Conservation (phyloP, 1,284 basidiomycete genomes). For the Laetiporus sulphureus region DNA sequence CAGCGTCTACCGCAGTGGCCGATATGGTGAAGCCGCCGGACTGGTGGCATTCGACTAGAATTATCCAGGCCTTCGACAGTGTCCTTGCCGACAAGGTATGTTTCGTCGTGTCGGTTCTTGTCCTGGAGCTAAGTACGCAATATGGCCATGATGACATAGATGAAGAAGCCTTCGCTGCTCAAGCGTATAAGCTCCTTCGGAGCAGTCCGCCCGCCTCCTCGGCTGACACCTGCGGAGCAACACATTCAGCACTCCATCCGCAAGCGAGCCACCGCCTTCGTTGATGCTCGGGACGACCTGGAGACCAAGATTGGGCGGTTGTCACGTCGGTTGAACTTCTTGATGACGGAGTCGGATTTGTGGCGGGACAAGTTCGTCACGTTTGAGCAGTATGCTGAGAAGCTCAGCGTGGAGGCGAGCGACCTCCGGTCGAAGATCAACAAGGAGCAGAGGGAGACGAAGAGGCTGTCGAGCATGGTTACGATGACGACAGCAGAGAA, state of each 20-base stretch:
- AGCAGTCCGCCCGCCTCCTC: slow-evolving; percentile 61
- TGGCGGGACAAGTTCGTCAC: slow-evolving; percentile 91
- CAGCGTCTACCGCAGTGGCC: slow-evolving; percentile 72
- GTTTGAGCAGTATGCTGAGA: slow-evolving; percentile 90
- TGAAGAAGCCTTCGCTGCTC: slow-evolving; percentile 84
- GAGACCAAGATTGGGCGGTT: slow-evolving; percentile 86
- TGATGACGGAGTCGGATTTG: slow-evolving; percentile 85
- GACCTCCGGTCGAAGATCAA: slow-evolving; percentile 79
- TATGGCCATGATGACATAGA: slow-evolving; percentile 46
- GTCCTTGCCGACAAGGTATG: slow-evolving; percentile 81
- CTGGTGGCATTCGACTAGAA: slow-evolving; percentile 89
- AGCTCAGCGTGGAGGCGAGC: slow-evolving; percentile 76
- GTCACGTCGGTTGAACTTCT: slow-evolving; percentile 78
- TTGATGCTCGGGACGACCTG: slow-evolving; percentile 86
- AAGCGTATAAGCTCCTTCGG: slow-evolving; percentile 81
- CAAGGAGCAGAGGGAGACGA: slow-evolving; percentile 83
- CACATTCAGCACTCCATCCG: slow-evolving; percentile 81
- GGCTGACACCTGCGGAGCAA: slow-evolving; percentile 74
- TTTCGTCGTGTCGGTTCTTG: not conserved
- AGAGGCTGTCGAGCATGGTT: slow-evolving; percentile 71
- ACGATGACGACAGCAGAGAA: slow-evolving; percentile 74
- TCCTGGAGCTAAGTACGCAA: not conserved
- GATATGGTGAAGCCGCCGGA: slow-evolving; percentile 82
- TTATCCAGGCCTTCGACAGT: slow-evolving; percentile 85
- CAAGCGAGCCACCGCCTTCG: slow-evolving; percentile 85